Base-by-base conservation (phyloP, 768 basidiomycete species). In the Collybia nuda region DNA sequence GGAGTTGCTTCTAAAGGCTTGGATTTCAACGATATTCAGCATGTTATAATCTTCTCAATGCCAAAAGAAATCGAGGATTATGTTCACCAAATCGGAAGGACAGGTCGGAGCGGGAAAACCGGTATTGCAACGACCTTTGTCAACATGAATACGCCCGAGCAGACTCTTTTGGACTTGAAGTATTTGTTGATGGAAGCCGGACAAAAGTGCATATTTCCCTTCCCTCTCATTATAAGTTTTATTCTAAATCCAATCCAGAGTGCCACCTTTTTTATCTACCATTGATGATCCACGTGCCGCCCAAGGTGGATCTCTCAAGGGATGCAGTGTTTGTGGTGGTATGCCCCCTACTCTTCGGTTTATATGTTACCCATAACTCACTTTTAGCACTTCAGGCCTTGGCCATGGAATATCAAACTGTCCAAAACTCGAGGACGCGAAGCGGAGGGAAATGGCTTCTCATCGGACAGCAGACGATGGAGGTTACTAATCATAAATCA, bases 1-100 rank as follows among this genome's bases (percentile, higher is more conserved):
- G 87, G 95, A 24, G 93, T 99, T 22, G 97, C 96, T 1, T 97
- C 93, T 35, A 98, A 99, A 68, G 97, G 97, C 23, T 82, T 99
- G 53, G 97, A 99, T 69, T 99, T 99, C 71, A 94, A 90, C 67
- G 97, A 98, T 62, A 96, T 99, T 51, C 94, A 98, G 60, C 97
- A 98, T 66, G 95, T 98, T 64, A 98, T 99, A 69, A 98, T 98
- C 55, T 99, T 95, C 67, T 86, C 90, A 24, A 98, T 99, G 97
- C 97, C 97, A 0, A 99, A 98, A 68, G 97, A 99, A 73, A 99
- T 99, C 55, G 97, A 99, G 69, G 97, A 99, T 67, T 99, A 99
- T 62, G 96, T 98, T 44, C 97, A 99, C 74, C 96, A 99, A 69
- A 98, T 98, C 57, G 97, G 97, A 22, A 89, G 97, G 53, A 99